These are phyloP conservation scores for Ascochyta lentis DNA, from an alignment of 2,329 filamentous ascomycete genomes.

Conservation along the genomic window DNA sequence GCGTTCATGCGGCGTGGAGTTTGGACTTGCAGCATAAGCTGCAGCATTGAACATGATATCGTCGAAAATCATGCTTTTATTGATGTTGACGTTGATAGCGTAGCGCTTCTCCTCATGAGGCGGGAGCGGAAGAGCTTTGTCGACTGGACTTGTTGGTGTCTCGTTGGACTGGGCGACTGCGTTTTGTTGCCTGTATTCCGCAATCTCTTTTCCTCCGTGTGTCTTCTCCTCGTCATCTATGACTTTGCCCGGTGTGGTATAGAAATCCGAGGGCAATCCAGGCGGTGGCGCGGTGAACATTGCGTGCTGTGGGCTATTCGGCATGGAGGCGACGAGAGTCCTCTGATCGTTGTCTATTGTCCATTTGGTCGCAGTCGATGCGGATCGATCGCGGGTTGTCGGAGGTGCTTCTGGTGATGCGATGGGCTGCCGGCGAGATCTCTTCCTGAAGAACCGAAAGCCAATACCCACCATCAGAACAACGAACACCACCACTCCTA, in stretches of 20 bases:
- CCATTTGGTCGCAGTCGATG: constrained; percentile 28
- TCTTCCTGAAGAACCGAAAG: constrained; percentile 32
- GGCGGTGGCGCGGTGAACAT: constrained; percentile 18
- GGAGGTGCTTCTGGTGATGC: constrained; percentile 24
- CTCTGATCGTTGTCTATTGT: constrained; percentile 29
- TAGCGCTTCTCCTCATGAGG: constrained; percentile 28
- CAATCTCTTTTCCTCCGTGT: not conserved
- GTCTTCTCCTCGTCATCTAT: constrained; percentile 5
- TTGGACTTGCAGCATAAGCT: constrained; percentile 17
- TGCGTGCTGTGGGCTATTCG: constrained; percentile 32
- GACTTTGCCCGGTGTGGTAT: constrained; percentile 19
- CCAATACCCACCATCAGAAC: constrained; percentile 28
- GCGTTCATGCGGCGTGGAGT: constrained; percentile 24
- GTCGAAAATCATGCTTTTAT: constrained; percentile 40
- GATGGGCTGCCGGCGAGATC: constrained; percentile 22
- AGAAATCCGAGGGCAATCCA: constrained; percentile 19
- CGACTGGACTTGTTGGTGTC: constrained; percentile 1
- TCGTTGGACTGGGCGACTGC: not conserved
- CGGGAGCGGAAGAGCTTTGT: constrained; percentile 21
- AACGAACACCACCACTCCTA: constrained; percentile 31
- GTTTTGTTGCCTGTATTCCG: constrained; percentile 5
- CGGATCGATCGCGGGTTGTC: constrained; percentile 17
- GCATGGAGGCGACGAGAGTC: constrained; percentile 33
- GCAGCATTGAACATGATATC: constrained; percentile 31
- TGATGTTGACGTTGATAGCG: constrained; percentile 37